Conservation (phyloP, 2,329 filamentous ascomycete species). For the Pseudogymnoascus sp. region DNA sequence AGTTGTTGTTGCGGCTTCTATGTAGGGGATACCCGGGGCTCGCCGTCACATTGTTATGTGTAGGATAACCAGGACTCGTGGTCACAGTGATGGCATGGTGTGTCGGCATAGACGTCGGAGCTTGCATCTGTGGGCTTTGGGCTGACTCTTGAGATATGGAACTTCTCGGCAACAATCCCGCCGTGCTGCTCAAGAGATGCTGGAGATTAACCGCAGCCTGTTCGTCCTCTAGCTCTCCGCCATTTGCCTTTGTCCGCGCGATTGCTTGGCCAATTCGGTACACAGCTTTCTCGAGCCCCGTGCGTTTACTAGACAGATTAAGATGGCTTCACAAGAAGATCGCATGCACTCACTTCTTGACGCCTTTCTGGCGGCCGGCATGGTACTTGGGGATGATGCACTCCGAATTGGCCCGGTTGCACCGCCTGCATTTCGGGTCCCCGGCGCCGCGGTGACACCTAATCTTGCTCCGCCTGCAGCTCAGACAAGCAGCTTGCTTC, state of each 20-base stretch:
- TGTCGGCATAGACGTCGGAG: background rate
- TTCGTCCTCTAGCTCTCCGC: slow-evolving; percentile 33
- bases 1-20: slow-evolving; percentile 37
- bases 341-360: slow-evolving; percentile 55
- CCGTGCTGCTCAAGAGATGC: slow-evolving; percentile 40
- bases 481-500: slow-evolving; percentile 47
- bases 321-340: slow-evolving; percentile 10
- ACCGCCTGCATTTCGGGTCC: slow-evolving; percentile 50
- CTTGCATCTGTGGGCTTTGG: slow-evolving; percentile 15
- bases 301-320: slow-evolving; percentile 50
- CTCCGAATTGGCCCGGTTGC: slow-evolving; percentile 46
- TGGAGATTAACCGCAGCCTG: slow-evolving; percentile 38
- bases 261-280: slow-evolving; percentile 65
- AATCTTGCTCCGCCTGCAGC: slow-evolving; percentile 59
- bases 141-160: slow-evolving; percentile 16
- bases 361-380: slow-evolving; percentile 63
- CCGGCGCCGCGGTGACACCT: slow-evolving; percentile 51
- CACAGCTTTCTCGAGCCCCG: slow-evolving; percentile 64
- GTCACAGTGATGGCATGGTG: background rate
- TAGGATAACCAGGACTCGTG: background rate
- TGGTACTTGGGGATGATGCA: slow-evolving; percentile 67
- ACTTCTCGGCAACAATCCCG: slow-evolving; percentile 30
- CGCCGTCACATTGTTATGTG: background rate
- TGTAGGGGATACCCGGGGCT: background rate
- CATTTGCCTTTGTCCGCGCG: slow-evolving; percentile 39